Evolutionary conservation across 306 rosid genomes (phyloP).

Genomic region (Quillaja saponaria): DNA sequence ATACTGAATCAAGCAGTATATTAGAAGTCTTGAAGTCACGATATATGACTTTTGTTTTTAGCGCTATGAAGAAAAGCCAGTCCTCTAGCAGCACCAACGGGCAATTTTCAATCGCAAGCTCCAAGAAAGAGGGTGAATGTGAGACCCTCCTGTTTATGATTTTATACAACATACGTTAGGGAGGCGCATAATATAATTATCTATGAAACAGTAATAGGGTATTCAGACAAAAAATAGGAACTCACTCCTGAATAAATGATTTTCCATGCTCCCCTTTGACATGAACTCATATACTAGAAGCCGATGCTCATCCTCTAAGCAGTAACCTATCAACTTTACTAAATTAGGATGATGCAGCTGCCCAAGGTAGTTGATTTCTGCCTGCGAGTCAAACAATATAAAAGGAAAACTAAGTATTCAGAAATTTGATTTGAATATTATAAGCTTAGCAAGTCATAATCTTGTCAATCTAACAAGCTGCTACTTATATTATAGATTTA

Average conservation of each 20-base stretch:
- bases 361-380: constrained; percentile 95
- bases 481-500: constrained; percentile 1
- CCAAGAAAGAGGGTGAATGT: constrained; percentile 84
- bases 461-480: constrained; percentile 18
- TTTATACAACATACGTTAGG: constrained; percentile 7
- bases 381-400: constrained; percentile 42
- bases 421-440: constrained; percentile 3
- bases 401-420: constrained; percentile 25
- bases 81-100: constrained; percentile 82
- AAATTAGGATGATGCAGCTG: constrained; percentile 89
- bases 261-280: constrained; percentile 97
- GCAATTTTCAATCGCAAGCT: constrained; percentile 70
- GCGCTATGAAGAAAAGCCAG: constrained; percentile 89
- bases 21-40: constrained; percentile 94
- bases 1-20: constrained; percentile 85
- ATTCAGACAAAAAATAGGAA: constrained; percentile 24
- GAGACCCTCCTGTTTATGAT: constrained; percentile 63
- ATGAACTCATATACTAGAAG: constrained; percentile 89
- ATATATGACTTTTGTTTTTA: constrained; percentile 78
- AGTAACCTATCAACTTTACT: constrained; percentile 86
- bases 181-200: background rate
- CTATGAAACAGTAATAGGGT: background rate
- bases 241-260: constrained; percentile 92
- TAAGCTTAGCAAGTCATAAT: constrained; percentile 19
- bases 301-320: constrained; percentile 90